Percentiles rank a stretch among this genome's conserved stretches.
These are phyloP conservation scores for Neurospora sp. DNA, from an alignment of 495 filamentous ascomycete species.

Conservation along the genomic window DNA sequence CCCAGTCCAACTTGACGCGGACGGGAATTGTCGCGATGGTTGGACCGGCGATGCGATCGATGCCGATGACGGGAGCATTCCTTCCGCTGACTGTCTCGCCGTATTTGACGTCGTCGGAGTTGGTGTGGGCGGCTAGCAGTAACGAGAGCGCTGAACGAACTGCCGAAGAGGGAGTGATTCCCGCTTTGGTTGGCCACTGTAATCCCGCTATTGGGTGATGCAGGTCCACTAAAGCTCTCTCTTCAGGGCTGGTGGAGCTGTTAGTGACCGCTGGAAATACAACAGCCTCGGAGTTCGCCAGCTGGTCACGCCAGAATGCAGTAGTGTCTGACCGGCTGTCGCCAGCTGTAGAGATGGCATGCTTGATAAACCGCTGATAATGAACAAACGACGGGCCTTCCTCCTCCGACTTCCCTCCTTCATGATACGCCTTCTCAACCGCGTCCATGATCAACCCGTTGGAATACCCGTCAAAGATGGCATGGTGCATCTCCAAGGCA, in stretches of 20 bases:
- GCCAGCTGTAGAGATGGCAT: neutral
- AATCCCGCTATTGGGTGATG: neutral
- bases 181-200: neutral
- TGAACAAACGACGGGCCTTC: neutral
- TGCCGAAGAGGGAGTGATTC: neutral
- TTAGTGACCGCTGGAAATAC: neutral
- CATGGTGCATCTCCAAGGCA: constrained; percentile 50
- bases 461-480: constrained; percentile 52
- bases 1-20: neutral
- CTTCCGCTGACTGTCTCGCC: constrained; percentile 35
- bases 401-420: neutral
- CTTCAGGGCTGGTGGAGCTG: neutral
- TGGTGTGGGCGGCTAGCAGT: constrained; percentile 27
- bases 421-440: neutral
- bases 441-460: neutral
- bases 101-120: constrained; percentile 33
- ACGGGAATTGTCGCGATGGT: constrained; percentile 48
- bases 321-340: neutral
- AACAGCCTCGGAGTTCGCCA: neutral
- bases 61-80: constrained; percentile 31
- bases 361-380: neutral
- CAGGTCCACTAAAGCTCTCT: neutral
- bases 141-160: neutral
- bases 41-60: constrained; percentile 40
- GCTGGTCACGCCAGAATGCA: neutral